phyloP scores from a whole-genome alignment of 1,139 yeast genomes.

The Taphrina populina region DNA sequence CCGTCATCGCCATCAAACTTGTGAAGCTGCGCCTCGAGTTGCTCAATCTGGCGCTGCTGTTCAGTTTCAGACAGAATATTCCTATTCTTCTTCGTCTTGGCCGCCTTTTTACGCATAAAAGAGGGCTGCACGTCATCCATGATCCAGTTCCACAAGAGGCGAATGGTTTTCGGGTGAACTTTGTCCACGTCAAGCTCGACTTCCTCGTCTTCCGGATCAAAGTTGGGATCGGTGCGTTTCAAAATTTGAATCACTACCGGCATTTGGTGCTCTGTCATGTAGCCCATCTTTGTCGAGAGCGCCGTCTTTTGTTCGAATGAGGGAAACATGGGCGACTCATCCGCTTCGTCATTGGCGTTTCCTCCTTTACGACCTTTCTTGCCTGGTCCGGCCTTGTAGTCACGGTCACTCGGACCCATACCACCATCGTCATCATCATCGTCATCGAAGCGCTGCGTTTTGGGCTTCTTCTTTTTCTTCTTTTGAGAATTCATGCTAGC shows the following conservation, averaged over 20 bases:
- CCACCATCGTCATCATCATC: constrained; percentile 38
- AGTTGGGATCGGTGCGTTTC: constrained; percentile 79
- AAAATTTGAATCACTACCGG: constrained; percentile 82
- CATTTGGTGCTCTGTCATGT: constrained; percentile 71
- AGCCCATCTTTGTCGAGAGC: constrained; percentile 79
- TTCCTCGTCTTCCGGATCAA: constrained; percentile 56
- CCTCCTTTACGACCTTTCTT: constrained; percentile 32
- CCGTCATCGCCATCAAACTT: constrained; percentile 29
- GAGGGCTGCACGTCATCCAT: constrained; percentile 50
- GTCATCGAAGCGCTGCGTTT: constrained; percentile 35
- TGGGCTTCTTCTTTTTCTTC: constrained; percentile 41
- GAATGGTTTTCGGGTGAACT: constrained; percentile 77
- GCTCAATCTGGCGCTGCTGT: constrained; percentile 40
- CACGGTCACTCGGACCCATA: constrained; percentile 32
- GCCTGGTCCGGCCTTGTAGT: constrained; percentile 35
- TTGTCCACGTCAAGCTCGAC: constrained; percentile 96
- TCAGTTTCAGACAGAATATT: constrained; percentile 61
- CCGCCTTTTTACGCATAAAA: constrained; percentile 36
- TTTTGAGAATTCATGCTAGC: constrained; percentile 47
- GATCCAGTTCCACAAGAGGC: constrained; percentile 80
- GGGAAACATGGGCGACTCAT: constrained; percentile 40
- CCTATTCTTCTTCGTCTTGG: constrained; percentile 52
- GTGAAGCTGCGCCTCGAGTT: constrained; percentile 39
- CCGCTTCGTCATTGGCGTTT: constrained; percentile 22
- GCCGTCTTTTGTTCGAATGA: constrained; percentile 97